Evolutionary conservation across 345 rosid species (phyloP).

Genomic region (Fremontodendron californicum): DNA sequence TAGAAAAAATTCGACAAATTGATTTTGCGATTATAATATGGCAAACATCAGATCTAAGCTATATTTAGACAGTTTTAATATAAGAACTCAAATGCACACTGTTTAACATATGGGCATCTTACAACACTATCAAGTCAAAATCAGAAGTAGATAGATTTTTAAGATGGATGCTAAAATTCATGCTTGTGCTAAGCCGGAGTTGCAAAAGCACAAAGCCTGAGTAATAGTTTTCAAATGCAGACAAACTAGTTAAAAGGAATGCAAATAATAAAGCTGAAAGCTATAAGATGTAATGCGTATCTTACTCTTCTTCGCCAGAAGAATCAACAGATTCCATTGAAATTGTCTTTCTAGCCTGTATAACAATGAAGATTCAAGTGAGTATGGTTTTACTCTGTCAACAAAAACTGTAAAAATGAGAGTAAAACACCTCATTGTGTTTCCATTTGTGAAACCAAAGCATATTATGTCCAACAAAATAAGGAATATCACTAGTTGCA

Average conservation of each 20-base stretch:
- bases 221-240: neutral
- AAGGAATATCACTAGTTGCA: neutral
- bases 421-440: neutral
- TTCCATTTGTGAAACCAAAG: neutral
- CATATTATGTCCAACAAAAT: neutral
- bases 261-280: constrained; percentile 1
- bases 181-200: neutral
- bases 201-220: constrained; percentile 10
- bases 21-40: neutral
- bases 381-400: neutral
- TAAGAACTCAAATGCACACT: neutral
- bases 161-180: neutral
- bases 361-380: constrained; percentile 15
- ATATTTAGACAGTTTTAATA: neutral
- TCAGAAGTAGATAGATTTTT: neutral
- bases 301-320: constrained; percentile 99
- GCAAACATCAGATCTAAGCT: neutral
- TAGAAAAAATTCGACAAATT: constrained; percentile 28
- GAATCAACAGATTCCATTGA: constrained; percentile 92
- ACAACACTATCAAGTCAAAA: constrained; percentile 3
- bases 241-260: neutral
- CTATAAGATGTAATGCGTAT: constrained; percentile 18
- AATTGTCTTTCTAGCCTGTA: constrained; percentile 78
- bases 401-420: constrained; percentile 13
- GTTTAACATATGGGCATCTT: neutral